A percentile compares a stretch with the other conserved stretches of the same genome.
Conservation (phyloP, 148 eudicot species). For the Nyssa sinensis region DNA sequence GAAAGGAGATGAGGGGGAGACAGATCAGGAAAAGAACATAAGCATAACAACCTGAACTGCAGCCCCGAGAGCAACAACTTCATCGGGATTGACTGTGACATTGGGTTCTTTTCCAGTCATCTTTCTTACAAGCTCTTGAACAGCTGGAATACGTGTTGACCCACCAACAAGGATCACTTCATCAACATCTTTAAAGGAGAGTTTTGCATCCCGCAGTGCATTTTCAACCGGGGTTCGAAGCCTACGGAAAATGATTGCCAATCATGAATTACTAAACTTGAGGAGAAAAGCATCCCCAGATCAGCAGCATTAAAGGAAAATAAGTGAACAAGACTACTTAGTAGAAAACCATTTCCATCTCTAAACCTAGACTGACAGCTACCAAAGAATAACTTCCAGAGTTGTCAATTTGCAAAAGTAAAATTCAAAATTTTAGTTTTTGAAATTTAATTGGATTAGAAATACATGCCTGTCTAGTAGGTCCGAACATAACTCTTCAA, state of each 20-base stretch:
- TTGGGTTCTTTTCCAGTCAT: conserved; percentile 38
- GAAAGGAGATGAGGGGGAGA: background rate
- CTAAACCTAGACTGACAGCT: no score
- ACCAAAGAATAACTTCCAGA: no score
- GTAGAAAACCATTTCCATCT: no score
- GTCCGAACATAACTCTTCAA: conserved; percentile 20
- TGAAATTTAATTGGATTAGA: no score
- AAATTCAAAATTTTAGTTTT: no score
- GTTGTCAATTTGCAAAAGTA: no score
- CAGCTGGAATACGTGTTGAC: conserved; percentile 42
- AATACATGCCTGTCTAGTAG: conserved; percentile 13
- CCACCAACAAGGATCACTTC: conserved; percentile 47
- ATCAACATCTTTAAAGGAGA: conserved; percentile 33
- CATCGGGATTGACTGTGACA: conserved; percentile 42
- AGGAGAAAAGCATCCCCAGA: background rate
- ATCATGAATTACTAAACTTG: background rate
- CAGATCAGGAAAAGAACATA: background rate
- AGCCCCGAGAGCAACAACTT: conserved; percentile 44
- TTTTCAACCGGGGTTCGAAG: conserved; percentile 32
- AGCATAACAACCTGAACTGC: conserved; percentile 48
- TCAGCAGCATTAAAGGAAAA: background rate
- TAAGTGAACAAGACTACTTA: no score
- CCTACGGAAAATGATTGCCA: conserved; percentile 16
- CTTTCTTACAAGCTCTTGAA: conserved; percentile 35
- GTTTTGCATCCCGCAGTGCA: conserved; percentile 37